phyloP scores from a whole-genome alignment of 129 eudicot genomes.

The Ambrosia artemisiifolia region DNA sequence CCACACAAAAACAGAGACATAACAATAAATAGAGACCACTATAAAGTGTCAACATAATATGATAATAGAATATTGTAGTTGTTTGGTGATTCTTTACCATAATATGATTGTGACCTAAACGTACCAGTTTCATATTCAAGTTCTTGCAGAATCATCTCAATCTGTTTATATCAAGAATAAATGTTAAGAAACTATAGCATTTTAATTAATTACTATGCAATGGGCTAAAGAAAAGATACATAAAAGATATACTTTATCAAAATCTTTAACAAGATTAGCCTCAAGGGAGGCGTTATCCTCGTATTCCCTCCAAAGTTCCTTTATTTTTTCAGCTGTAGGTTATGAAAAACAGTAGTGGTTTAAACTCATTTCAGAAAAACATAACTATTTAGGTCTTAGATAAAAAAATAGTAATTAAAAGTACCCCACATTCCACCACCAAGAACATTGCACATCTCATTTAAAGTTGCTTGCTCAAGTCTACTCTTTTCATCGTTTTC shows the following conservation, averaged over 20 bases:
- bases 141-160: constrained; percentile 97
- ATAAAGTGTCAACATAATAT: too few species aligned
- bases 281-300: constrained; percentile 90
- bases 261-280: constrained; percentile 97
- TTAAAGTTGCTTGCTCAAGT: constrained; percentile 83
- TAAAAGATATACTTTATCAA: constrained; percentile 66
- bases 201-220: neutral
- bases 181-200: neutral
- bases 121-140: constrained; percentile 90
- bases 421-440: constrained; percentile 98
- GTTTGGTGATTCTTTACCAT: neutral
- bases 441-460: constrained; percentile 95
- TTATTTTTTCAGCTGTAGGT: constrained; percentile 75
- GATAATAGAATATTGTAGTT: neutral
- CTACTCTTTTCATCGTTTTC: constrained; percentile 95
- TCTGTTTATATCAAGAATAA: constrained; percentile 40
- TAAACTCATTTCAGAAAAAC: neutral
- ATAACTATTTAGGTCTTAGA: constrained; percentile 14
- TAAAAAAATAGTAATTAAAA: neutral
- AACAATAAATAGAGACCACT: too few species aligned
- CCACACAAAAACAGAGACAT: too few species aligned
- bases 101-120: constrained; percentile 7
- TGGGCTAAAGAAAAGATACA: neutral
- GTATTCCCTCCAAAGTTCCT: constrained; percentile 94
- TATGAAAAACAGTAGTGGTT: neutral